Evolutionary conservation across 1,139 yeast species (phyloP).

Genomic region (Dujonia santamariae): DNA sequence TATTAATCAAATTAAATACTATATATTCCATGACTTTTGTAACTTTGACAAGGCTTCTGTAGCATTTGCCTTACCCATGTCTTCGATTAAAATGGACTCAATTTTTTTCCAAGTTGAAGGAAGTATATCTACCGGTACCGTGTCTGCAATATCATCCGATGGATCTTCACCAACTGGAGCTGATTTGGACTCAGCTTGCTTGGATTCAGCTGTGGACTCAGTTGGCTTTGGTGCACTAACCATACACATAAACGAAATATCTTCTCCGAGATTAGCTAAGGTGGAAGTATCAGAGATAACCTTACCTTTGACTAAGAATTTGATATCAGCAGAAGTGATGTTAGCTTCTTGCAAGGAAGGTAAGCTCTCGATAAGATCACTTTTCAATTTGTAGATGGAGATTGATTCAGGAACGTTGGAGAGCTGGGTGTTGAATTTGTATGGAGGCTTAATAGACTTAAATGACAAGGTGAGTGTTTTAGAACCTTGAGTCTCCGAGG

Average conservation of each 20-base stretch:
- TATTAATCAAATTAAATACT: too few relatives aligned
- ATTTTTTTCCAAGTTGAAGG: constrained; percentile 35
- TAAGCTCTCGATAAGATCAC: constrained; percentile 26
- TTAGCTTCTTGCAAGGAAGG: constrained; percentile 20
- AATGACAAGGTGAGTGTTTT: constrained; percentile 20
- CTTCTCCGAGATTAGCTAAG: constrained; percentile 18
- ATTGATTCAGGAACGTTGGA: constrained; percentile 19
- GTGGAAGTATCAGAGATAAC: constrained; percentile 39
- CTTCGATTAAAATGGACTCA: constrained; percentile 24
- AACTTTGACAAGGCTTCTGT: constrained; percentile 29
- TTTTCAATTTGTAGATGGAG: constrained; percentile 35
- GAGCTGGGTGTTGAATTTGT: constrained; percentile 31
- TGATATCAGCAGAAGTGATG: constrained; percentile 30
- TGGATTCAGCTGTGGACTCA: constrained; percentile 1
- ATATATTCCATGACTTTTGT: constrained; percentile 32
- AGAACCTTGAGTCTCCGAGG: background rate
- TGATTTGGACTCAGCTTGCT: constrained; percentile 1
- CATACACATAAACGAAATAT: constrained; percentile 36
- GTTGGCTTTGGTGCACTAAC: constrained; percentile 21
- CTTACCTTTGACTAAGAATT: constrained; percentile 42
- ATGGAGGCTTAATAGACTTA: constrained; percentile 47
- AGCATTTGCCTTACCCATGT: constrained; percentile 28
- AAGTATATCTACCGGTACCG: too few relatives aligned
- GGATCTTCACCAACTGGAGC: constrained; percentile 11
- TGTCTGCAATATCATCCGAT: constrained; percentile 15